phyloP scores from a whole-genome alignment of 441 rosid species.

The Jatropha multifida region DNA sequence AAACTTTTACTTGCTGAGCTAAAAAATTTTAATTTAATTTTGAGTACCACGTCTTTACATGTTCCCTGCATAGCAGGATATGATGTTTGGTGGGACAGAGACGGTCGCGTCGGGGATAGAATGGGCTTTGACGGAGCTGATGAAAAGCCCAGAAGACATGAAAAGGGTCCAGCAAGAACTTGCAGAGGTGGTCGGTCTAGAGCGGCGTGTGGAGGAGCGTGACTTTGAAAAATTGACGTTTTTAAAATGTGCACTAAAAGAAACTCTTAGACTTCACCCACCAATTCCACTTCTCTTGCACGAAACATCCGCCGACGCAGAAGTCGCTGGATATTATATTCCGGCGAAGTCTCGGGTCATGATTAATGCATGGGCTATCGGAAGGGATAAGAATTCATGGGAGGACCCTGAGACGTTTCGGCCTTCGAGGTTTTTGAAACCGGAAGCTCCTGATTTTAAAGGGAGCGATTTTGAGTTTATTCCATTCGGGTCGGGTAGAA shows the following conservation, averaged over 20 bases:
- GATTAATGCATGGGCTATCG: conserved; percentile 85
- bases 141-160: conserved; percentile 74
- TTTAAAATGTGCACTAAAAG: conserved; percentile 69
- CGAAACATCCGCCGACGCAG: conserved; percentile 73
- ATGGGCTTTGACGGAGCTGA: conserved; percentile 81
- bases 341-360: conserved; percentile 79
- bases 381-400: conserved; percentile 74
- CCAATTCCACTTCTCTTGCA: conserved; percentile 96
- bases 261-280: conserved; percentile 88
- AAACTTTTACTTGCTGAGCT: background rate
- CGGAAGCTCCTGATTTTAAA: conserved; percentile 71
- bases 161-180: conserved; percentile 78
- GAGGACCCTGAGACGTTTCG: conserved; percentile 66
- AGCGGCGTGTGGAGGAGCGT: conserved; percentile 74
- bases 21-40: background rate
- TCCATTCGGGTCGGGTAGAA: conserved; percentile 96
- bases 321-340: conserved; percentile 61
- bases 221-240: conserved; percentile 72
- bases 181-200: conserved; percentile 77
- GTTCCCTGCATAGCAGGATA: conserved; percentile 48
- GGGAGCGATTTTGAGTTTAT: conserved; percentile 85
- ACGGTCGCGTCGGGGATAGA: conserved; percentile 97
- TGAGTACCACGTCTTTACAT: background rate
- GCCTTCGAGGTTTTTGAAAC: conserved; percentile 71
- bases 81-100: conserved; percentile 98